Percentiles rank a stretch among this genome's conserved stretches.
phyloP scores from a whole-genome alignment of 306 rosid species.

The Crotalaria pallida region DNA sequence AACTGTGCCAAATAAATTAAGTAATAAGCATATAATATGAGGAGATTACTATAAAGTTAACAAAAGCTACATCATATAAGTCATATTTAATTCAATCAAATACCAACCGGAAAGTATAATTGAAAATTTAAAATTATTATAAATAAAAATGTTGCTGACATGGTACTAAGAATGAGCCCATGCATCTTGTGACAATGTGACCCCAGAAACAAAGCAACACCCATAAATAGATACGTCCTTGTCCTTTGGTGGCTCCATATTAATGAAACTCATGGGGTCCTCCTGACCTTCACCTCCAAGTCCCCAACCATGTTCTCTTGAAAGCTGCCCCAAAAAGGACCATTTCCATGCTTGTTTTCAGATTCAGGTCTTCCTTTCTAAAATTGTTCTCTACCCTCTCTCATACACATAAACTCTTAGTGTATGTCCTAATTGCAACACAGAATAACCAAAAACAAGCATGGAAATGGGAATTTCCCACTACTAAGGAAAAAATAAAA shows the following conservation, averaged over 20 bases:
- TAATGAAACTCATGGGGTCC: slow-evolving; percentile 77
- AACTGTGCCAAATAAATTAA: slow-evolving; percentile 6
- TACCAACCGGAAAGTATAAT: slow-evolving; percentile 28
- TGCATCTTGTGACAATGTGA: no score
- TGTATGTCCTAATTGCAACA: slow-evolving; percentile 2
- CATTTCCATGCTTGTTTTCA: slow-evolving; percentile 83
- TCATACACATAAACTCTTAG: not conserved
- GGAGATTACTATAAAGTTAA: not conserved
- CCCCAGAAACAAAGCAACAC: slow-evolving; percentile 1
- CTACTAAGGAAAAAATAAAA: not conserved
- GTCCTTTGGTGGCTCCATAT: slow-evolving; percentile 38
- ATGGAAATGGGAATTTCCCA: slow-evolving; percentile 45
- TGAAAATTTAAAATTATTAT: slow-evolving; percentile 10
- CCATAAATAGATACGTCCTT: slow-evolving; percentile 21
- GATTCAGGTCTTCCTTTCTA: slow-evolving; percentile 32
- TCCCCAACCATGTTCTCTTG: slow-evolving; percentile 27
- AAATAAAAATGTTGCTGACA: slow-evolving; percentile 4
- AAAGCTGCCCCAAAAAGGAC: slow-evolving; percentile 24
- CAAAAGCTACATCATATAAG: not conserved
- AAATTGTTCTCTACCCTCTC: slow-evolving; percentile 21
- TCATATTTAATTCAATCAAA: slow-evolving; percentile 15
- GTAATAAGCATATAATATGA: not conserved
- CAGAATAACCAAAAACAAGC: slow-evolving; percentile 45
- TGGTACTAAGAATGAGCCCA: slow-evolving; percentile 18
- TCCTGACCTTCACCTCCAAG: slow-evolving; percentile 35